These are phyloP conservation scores for Pleurotus giganteus DNA, from an alignment of 768 basidiomycete species.

Conservation along the genomic window DNA sequence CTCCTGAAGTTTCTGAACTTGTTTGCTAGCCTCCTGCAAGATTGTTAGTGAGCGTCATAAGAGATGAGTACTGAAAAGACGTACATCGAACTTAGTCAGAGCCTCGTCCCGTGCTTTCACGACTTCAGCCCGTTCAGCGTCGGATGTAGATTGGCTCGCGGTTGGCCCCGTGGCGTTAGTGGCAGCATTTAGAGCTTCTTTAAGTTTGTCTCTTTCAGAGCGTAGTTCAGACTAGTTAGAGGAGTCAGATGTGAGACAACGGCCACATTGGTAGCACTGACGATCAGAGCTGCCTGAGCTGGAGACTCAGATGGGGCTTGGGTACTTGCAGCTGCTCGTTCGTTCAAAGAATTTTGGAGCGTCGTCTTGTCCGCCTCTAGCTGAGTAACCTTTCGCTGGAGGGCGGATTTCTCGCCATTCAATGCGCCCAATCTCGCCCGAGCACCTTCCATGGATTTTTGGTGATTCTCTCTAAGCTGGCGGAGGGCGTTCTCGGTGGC, in stretches of 20 bases:
- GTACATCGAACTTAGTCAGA: constrained; percentile 55
- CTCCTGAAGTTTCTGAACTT: constrained; percentile 40
- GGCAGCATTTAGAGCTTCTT: constrained; percentile 39
- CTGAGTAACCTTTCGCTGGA: constrained; percentile 22
- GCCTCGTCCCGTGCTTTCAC: constrained; percentile 61
- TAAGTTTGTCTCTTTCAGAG: constrained; percentile 60
- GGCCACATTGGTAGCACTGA: constrained; percentile 22
- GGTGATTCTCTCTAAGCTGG: constrained; percentile 24
- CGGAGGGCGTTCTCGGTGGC: constrained; percentile 42
- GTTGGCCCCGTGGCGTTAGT: constrained; percentile 16
- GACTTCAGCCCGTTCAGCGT: constrained; percentile 59
- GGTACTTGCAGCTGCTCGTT: constrained; percentile 16
- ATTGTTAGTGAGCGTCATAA: neutral
- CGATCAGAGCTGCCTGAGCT: constrained; percentile 35
- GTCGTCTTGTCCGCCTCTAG: constrained; percentile 19
- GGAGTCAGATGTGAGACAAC: neutral
- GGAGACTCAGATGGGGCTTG: neutral
- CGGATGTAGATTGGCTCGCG: constrained; percentile 41
- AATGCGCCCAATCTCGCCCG: constrained; percentile 29
- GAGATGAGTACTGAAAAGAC: neutral
- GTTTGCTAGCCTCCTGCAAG: constrained; percentile 36
- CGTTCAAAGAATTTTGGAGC: constrained; percentile 17
- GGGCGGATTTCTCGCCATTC: constrained; percentile 32
- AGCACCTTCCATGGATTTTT: constrained; percentile 25
- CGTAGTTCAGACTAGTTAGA: constrained; percentile 44